These are phyloP conservation scores for Aureobasidium melanogenum DNA, from an alignment of 2,329 filamentous ascomycete genomes.

Conservation along the genomic window DNA sequence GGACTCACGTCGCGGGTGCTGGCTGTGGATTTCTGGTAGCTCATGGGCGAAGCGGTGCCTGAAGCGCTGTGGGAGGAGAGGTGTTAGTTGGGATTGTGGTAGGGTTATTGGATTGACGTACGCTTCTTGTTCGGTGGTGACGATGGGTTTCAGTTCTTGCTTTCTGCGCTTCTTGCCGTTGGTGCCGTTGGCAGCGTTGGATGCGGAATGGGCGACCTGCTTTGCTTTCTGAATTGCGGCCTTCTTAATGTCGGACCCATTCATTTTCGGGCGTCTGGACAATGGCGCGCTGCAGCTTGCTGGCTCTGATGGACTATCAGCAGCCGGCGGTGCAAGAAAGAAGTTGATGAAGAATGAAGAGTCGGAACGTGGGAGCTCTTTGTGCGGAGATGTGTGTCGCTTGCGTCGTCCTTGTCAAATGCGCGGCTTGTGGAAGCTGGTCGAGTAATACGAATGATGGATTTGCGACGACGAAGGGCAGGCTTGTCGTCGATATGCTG, in stretches of 20 bases:
- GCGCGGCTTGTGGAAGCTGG: neutral
- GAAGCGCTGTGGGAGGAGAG: conserved; percentile 5
- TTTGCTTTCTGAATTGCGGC: conserved; percentile 58
- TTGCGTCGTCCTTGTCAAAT: neutral
- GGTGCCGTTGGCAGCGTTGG: conserved; percentile 38
- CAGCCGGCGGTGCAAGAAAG: neutral
- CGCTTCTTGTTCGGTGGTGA: conserved; percentile 56
- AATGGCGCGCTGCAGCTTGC: neutral
- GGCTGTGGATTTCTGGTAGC: conserved; percentile 26
- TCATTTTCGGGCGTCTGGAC: conserved; percentile 35
- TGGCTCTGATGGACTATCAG: neutral
- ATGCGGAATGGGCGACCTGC: conserved; percentile 50
- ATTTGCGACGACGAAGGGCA: neutral
- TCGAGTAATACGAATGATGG: neutral
- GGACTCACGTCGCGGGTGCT: conserved; percentile 53
- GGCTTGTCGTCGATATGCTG: neutral
- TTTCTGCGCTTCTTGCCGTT: conserved; percentile 65
- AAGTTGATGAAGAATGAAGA: conserved; percentile 1
- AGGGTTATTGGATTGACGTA: conserved; percentile 22
- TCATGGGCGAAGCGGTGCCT: conserved; percentile 11
- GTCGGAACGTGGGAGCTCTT: neutral
- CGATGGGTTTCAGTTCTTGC: conserved; percentile 62
- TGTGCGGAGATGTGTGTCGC: neutral
- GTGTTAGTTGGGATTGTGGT: conserved; percentile 12
- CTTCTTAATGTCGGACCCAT: conserved; percentile 56